phyloP scores from a whole-genome alignment of 495 filamentous ascomycete genomes.

The Aspergillus sparsus region DNA sequence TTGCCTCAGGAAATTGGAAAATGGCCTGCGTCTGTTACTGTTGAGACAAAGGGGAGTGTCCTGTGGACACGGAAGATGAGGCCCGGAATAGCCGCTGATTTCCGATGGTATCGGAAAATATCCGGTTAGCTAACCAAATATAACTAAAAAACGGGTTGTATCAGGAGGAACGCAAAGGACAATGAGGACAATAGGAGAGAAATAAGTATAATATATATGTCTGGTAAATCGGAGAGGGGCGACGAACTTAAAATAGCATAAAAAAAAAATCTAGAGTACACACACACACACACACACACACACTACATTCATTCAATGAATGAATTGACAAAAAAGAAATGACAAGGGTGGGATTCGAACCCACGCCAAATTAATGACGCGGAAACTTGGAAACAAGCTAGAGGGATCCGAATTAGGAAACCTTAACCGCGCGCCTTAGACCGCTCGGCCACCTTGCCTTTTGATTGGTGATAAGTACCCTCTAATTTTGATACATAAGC shows the following conservation, averaged over 20 bases:
- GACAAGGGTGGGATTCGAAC: conserved; percentile 52
- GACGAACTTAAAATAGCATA: no score
- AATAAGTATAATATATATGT: no score
- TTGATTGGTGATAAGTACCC: conserved; percentile 3
- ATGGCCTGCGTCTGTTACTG: background rate
- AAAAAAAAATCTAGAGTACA: no score
- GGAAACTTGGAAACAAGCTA: conserved; percentile 18
- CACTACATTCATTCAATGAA: no score
- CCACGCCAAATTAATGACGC: conserved; percentile 36
- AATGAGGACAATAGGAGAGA: no score
- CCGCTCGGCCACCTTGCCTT: conserved; percentile 23
- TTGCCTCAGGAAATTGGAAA: background rate
- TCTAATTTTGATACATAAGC: no score
- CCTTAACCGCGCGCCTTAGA: conserved; percentile 25
- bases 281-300: no score
- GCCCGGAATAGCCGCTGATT: background rate
- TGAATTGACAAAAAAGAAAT: conserved; percentile 25
- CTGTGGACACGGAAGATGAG: no score
- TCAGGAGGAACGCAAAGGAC: no score
- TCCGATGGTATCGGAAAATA: background rate
- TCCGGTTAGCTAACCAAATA: background rate
- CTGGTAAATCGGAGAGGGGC: no score
- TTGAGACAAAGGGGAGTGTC: background rate
- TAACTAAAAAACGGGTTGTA: no score
- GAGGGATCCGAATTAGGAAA: conserved; percentile 12